These are phyloP conservation scores for Trebouxia sp. DNA, from an alignment of 139 green algal species.

Conservation along the genomic window DNA sequence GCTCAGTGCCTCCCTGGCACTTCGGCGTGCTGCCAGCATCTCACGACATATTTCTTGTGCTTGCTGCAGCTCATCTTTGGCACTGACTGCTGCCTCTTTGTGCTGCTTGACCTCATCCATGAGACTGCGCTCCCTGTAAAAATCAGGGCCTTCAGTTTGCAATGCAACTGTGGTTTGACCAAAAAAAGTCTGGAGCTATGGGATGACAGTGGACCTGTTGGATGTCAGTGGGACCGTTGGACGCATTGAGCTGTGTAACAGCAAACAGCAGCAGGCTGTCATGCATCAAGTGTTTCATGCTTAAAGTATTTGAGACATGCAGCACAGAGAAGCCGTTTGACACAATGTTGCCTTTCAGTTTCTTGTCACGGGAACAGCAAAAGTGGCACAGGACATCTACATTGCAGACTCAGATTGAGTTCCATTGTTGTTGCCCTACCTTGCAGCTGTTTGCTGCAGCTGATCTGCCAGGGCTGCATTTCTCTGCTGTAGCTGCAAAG, in stretches of 20 bases:
- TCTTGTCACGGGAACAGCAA: too few relatives aligned
- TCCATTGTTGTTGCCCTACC: not conserved
- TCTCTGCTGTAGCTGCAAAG: not conserved
- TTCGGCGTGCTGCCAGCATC: constrained; percentile 37
- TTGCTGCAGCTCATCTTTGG: constrained; percentile 9
- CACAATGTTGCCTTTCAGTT: too few relatives aligned
- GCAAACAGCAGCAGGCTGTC: too few relatives aligned
- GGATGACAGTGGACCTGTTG: too few relatives aligned
- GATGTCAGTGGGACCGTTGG: too few relatives aligned
- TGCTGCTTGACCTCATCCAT: constrained; percentile 3
- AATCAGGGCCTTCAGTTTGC: too few relatives aligned
- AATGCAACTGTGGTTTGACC: too few relatives aligned
- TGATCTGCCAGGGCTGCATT: constrained; percentile 14
- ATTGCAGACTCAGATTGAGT: not conserved
- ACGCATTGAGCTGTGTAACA: too few relatives aligned
- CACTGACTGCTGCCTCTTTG: not conserved
- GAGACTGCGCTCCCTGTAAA: not conserved
- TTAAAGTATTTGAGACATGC: not conserved
- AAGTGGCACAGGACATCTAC: too few relatives aligned
- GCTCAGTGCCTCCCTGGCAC: constrained; percentile 44
- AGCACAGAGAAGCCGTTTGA: too few relatives aligned
- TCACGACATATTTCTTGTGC: constrained; percentile 24
- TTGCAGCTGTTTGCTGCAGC: constrained; percentile 16
- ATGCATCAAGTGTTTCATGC: too few relatives aligned
- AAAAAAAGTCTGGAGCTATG: too few relatives aligned